Evolutionary conservation across 257 asterid genomes (phyloP), one percentile per base, ranked within the genome.

Genomic region (Phtheirospermum japonicum): DNA sequence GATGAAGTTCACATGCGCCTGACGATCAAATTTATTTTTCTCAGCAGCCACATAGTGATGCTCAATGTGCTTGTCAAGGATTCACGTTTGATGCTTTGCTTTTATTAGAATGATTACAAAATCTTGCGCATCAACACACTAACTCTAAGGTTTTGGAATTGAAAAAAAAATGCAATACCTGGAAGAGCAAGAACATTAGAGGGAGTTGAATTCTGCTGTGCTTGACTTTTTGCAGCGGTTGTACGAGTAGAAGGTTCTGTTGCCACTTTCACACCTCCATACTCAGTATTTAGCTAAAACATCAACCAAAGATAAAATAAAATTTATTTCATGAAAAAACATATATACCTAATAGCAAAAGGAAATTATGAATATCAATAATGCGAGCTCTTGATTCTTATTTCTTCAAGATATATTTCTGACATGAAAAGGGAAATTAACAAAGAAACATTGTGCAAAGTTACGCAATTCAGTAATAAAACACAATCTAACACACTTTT

Each of bases 181-280:
- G 97, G 86, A 75, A 89, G 97, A 39, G 95, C 86, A 60, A 89
- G 95, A 58, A 63, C 86, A 75, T 75, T 76, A 52, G 92, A 81
- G 7, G 82, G 67, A 10, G 64, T 66, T 51, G 95, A 77, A 46
- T 82, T 68, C 65, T 74, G 79, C 63, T 70, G 77, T n/a, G 76
- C 73, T 49, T 82, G 77, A 73, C 46, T 68, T 76, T 79, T 83
- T 53, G 80, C 79, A 30, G 75, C 67, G 19, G 20, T 49, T 56
- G 65, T 64, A 18, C 70, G 81, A 49, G 49, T 66, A 61, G 82
- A 58, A 37, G 73, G 18, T 53, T 69, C 89, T 20, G 69, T 53
- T 20, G 63, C 57, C 34, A 59, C 40, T 7, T 53, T 82, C 71
- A 81, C 70, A 20, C 82, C 85, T 58, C 78, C 79, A 31, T 83